Base-by-base conservation (phyloP, 495 filamentous ascomycete species). In the Penicillium lividum region DNA sequence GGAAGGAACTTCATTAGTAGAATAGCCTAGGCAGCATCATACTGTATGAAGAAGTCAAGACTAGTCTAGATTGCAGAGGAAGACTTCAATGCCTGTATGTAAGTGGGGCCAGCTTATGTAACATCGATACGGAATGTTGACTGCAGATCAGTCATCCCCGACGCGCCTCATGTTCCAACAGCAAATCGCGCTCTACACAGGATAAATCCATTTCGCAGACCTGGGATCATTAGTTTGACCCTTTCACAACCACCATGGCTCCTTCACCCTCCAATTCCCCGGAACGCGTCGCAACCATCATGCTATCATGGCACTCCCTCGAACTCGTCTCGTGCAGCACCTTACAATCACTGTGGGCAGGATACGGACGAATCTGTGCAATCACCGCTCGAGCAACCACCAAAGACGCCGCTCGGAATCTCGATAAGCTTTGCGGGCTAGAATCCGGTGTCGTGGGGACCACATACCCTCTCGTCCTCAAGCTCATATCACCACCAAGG, bases 341-440 rank as follows among this genome's bases (percentile, higher is more conserved):
- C 11, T 49, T 76, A 4, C 73, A 76, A 31, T 72, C 66, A n/a
- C 59, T 76, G 2, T 76, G 73, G 72, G 73, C 73, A 22, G 73
- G 73, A 0, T 76, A 76, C 27, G 73, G 73, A 2, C 54, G 68
- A 3, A 71, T 76, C 33, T 74, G 73, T 45, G 67, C 67, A 5
- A 56, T 76, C 13, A 68, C 61, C 2, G 70, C 64, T 1, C 61
- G 65, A 43, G 68, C 73, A 1, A 61, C 51, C 11, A 74, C 66
- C n/a, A 40, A 57, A 1, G 44, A 56, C 18, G 68, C 72, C 28
- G 67, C 70, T 3, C n/a, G 54, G 31, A 46, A 71, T 38, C 48
- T 74, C 18, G 50, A 44, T 53, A 27, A 53, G 29, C 63, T 74
- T 3, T 76, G 70, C 29, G 64, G 65, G 4, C 33, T 65, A 2